Conservation (phyloP, 768 basidiomycete genomes). For the Lanmaoa pseudosensibilis region DNA sequence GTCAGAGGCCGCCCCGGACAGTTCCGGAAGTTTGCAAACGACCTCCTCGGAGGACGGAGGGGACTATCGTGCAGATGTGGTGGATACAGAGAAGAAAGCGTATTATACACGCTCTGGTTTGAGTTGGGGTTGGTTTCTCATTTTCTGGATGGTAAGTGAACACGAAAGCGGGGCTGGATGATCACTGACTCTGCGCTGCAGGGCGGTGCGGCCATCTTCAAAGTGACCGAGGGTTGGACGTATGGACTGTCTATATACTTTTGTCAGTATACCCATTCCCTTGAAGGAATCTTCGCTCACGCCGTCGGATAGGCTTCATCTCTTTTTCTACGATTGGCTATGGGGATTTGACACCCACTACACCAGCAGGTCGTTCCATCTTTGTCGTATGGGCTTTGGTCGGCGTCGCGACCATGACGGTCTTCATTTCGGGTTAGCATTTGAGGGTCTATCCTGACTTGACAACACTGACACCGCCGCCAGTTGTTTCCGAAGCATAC, state of each 20-base stretch:
- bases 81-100: conserved; percentile 51
- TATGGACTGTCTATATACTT: conserved; percentile 70
- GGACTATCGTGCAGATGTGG: conserved; percentile 23
- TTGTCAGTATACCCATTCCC: conserved; percentile 43
- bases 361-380: conserved; percentile 69
- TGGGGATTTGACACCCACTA: conserved; percentile 60
- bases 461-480: neutral
- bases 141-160: conserved; percentile 72
- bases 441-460: neutral
- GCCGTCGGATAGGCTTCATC: conserved; percentile 52
- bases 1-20: neutral
- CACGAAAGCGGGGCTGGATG: neutral
- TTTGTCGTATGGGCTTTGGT: conserved; percentile 80
- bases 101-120: conserved; percentile 56
- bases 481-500: conserved; percentile 68
- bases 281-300: neutral
- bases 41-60: conserved; percentile 5
- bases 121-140: conserved; percentile 59
- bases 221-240: conserved; percentile 65
- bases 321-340: conserved; percentile 77
- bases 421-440: conserved; percentile 63
- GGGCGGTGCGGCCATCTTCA: conserved; percentile 72
- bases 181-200: conserved; percentile 22
- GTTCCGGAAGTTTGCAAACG: conserved; percentile 11
- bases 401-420: conserved; percentile 75